A percentile compares a stretch with the other conserved stretches of the same genome.
These are phyloP conservation scores for Xylaria sp. DNA, from an alignment of 2,329 filamentous ascomycete species.

Conservation along the genomic window DNA sequence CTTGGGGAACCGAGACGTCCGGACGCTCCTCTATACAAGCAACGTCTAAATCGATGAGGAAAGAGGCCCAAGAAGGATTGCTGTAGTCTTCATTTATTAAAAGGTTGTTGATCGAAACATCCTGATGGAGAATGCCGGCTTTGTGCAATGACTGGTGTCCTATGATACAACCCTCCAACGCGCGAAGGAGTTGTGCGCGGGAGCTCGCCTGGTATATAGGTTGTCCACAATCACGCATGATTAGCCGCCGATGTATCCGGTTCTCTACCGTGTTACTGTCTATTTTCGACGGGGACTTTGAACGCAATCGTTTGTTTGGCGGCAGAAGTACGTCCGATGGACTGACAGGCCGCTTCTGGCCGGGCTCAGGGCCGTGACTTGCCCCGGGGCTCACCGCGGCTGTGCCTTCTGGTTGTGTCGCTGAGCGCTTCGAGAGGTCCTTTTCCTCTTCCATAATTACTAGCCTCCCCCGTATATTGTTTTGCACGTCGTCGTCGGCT, in stretches of 20 bases:
- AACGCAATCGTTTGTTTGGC: slow-evolving; percentile 8
- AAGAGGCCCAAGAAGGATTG: not conserved
- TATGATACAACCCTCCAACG: slow-evolving; percentile 19
- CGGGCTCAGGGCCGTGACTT: too few species aligned
- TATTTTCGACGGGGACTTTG: not conserved
- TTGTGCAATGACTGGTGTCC: slow-evolving; percentile 34
- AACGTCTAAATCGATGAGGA: slow-evolving; percentile 23
- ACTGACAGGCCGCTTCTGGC: slow-evolving; percentile 1
- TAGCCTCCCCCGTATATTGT: too few species aligned
- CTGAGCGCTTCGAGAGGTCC: too few species aligned
- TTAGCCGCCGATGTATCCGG: slow-evolving; percentile 17
- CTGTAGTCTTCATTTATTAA: slow-evolving; percentile 9
- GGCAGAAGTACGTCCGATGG: not conserved
- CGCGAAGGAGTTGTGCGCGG: slow-evolving; percentile 10
- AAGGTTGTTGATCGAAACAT: slow-evolving; percentile 37
- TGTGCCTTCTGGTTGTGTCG: not conserved
- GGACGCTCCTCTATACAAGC: slow-evolving; percentile 2
- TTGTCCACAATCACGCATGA: slow-evolving; percentile 15
- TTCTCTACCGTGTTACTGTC: slow-evolving; percentile 5
- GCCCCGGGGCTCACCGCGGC: not conserved
- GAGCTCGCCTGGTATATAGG: slow-evolving; percentile 20
- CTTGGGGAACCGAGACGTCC: not conserved
- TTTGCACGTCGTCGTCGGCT: too few species aligned
- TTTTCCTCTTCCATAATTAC: too few species aligned
- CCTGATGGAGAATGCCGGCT: slow-evolving; percentile 40